A percentile compares a stretch with the other conserved stretches of the same genome.
Conservation (phyloP, 441 rosid genomes). For the Euphorbia schlechtendalii region DNA sequence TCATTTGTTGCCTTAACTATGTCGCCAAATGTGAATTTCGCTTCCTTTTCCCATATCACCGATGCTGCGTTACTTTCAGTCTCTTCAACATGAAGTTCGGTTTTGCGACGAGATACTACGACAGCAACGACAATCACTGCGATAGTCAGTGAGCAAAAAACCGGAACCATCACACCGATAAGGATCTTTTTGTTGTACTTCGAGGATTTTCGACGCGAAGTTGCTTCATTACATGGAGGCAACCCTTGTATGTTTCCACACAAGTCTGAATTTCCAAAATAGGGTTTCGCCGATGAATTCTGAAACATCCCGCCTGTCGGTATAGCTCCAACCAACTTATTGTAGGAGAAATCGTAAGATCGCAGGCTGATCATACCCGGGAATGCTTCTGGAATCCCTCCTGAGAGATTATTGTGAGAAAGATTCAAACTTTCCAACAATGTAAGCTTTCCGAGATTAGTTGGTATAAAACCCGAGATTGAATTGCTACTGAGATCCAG, state of each 20-base stretch:
- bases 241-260: conserved; percentile 50
- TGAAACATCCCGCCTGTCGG: conserved; percentile 37
- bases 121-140: conserved; percentile 15
- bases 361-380: conserved; percentile 41
- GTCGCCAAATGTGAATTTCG: conserved; percentile 49
- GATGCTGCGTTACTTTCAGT: conserved; percentile 26
- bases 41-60: conserved; percentile 52
- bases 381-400: conserved; percentile 40
- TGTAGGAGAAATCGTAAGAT: conserved; percentile 52
- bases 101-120: conserved; percentile 14
- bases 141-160: conserved; percentile 25
- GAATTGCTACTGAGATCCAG: conserved; percentile 62
- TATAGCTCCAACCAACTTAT: conserved; percentile 40
- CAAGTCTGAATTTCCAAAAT: conserved; percentile 46
- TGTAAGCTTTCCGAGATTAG: conserved; percentile 33
- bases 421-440: conserved; percentile 42
- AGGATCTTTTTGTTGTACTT: conserved; percentile 24
- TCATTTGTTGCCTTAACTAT: conserved; percentile 48
- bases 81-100: conserved; percentile 30
- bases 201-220: conserved; percentile 22
- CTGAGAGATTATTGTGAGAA: conserved; percentile 50
- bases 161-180: conserved; percentile 38
- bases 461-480: conserved; percentile 44
- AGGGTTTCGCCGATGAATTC: conserved; percentile 33
- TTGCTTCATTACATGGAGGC: conserved; percentile 25